Evolutionary conservation across 352 stramenopile genomes (phyloP), one percentile per base, ranked within the genome.

Genomic region (Globisporangium nagaii): DNA sequence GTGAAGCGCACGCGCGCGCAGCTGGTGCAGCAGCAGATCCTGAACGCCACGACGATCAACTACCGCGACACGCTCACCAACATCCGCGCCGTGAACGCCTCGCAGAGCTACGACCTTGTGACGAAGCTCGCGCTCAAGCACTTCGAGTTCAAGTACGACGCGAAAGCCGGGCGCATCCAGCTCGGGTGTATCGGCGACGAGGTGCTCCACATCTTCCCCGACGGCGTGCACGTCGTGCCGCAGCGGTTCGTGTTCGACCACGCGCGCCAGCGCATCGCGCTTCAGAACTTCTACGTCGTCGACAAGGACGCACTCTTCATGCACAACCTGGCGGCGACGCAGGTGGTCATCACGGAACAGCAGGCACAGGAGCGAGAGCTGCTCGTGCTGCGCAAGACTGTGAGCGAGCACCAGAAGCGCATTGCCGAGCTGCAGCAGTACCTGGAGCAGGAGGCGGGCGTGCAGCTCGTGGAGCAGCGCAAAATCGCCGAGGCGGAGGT

Each of bases 231-330:
- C 27, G 63, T 91, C 9, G 50, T 86, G 19, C 54, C 78, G 8
- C 53, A 88, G 58, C 71, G 81, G 20, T 68, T 81, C 27, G 67
- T 90, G 32, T 70, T 82, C 34, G 64, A 84, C 53, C 63, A 68
- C 10, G 50, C 68, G 45, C 68, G 65, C 1, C 66, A 75, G n/a
- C 59, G 79, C 22, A 84, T 96, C 3, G 61, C 75, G 11, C 47
- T 97, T 25, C 73, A 85, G 39, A 84, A 97, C 58, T 80, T 96
- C 57, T 79, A 90, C 28, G 73, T 89, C 2, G 75, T 97, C 7
- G 89, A 97, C 66, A 95, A 94, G 40, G 76, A 90, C 44, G 71
- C 81, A 20, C 64, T 98, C 4, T 97, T 97, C 59, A 96, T 96
- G 88, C 86, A 96, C 74, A 94, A 84, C 49, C 63, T 97, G 11